These are phyloP conservation scores for Tirmania nivea DNA, from an alignment of 495 filamentous ascomycete genomes.

Conservation along the genomic window DNA sequence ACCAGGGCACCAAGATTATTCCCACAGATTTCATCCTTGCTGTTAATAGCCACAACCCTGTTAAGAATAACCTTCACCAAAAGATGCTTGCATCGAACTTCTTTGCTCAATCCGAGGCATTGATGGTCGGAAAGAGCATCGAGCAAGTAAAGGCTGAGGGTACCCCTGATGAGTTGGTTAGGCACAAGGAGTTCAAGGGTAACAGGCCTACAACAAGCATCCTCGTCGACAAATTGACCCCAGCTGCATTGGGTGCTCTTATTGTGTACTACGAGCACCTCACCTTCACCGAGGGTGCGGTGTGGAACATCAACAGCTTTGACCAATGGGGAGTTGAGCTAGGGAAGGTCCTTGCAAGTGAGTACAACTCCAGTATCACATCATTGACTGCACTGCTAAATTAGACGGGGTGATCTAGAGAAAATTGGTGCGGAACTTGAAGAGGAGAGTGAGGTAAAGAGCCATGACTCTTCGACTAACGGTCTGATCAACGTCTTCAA, in stretches of 20 bases:
- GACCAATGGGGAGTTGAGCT: constrained; percentile 99
- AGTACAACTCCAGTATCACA: not conserved
- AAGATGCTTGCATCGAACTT: constrained; percentile 99
- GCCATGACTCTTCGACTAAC: constrained; percentile 69
- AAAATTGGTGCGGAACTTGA: constrained; percentile 24
- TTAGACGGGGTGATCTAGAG: constrained; percentile 12
- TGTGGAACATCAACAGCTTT: constrained; percentile 99
- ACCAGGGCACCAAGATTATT: constrained; percentile 98
- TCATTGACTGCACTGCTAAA: constrained; percentile 1
- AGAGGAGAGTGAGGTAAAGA: constrained; percentile 48
- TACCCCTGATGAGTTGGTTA: constrained; percentile 58
- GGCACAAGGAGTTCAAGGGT: constrained; percentile 98
- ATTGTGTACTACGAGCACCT: constrained; percentile 98
- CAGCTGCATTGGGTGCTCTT: constrained; percentile 73
- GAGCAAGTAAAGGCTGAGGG: constrained; percentile 79
- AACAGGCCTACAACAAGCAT: constrained; percentile 94
- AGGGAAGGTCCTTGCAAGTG: constrained; percentile 74
- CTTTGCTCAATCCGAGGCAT: constrained; percentile 87
- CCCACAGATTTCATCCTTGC: constrained; percentile 95
- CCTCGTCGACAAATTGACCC: constrained; percentile 83
- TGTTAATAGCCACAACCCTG: constrained; percentile 86
- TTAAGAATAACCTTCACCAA: constrained; percentile 79
- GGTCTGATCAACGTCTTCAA: constrained; percentile 67
- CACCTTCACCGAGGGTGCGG: constrained; percentile 88
- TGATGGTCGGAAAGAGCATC: constrained; percentile 94